A percentile compares a stretch with the other conserved stretches of the same genome.
Evolutionary conservation across 352 stramenopile species (phyloP).

Genomic region (Globisporangium cystogenes): DNA sequence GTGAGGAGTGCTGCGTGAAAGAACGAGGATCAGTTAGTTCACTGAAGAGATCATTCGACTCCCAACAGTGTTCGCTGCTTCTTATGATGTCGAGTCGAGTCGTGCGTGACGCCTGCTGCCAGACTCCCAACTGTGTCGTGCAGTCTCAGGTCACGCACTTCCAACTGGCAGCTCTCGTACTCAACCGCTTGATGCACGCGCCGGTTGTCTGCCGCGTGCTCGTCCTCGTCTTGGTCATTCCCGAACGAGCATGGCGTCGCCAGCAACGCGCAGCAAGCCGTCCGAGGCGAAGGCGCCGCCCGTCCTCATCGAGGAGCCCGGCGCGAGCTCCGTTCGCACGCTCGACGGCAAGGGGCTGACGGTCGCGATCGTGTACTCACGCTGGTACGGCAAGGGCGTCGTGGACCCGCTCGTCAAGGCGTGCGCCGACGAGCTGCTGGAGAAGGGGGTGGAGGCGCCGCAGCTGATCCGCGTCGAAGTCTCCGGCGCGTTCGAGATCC

Average conservation of each 20-base stretch:
- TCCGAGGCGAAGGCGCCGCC: background rate
- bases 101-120: too few relatives aligned
- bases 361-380: conserved; percentile 53
- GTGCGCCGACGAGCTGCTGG: conserved; percentile 50
- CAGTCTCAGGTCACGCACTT: too few relatives aligned
- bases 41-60: too few relatives aligned
- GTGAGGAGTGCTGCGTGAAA: background rate
- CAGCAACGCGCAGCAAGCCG: background rate
- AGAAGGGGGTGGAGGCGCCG: conserved; percentile 41
- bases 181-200: too few relatives aligned
- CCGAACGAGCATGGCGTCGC: background rate
- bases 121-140: too few relatives aligned
- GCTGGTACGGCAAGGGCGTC: conserved; percentile 56
- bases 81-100: too few relatives aligned
- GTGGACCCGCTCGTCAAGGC: conserved; percentile 35
- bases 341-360: conserved; percentile 22
- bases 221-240: too few relatives aligned
- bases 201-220: too few relatives aligned
- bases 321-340: background rate
- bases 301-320: conserved; percentile 1
- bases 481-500: conserved; percentile 94
- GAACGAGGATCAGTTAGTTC: too few relatives aligned
- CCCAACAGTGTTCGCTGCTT: too few relatives aligned
- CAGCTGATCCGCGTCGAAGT: conserved; percentile 69
- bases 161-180: too few relatives aligned